Base-by-base conservation (phyloP, 805 yeast species). In the Barnettozyma siamensis region DNA sequence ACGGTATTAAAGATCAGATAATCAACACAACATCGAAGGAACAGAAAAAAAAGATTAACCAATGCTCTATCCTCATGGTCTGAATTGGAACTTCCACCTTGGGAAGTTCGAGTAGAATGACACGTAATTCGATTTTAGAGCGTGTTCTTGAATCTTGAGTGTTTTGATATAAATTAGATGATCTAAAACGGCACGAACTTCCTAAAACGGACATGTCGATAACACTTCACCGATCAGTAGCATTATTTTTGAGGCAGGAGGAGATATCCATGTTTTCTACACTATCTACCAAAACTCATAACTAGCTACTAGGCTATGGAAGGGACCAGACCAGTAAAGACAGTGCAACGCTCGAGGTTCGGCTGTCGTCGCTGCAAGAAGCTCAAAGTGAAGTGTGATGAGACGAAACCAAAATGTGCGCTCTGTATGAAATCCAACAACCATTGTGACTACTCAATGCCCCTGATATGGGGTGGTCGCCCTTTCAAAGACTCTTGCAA, bases 391-490 rank as follows among this genome's bases (percentile, higher is more conserved):
- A 83, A 84, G 58, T 84, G 94, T 54, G 82, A 80, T 50, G 91
- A 83, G 55, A 46, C 40, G 16, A 80, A 78, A 53, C 93, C 93
- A 0, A 45, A 53, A 0, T 84, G 94, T 51, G 51, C 70, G 1
- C 67, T 72, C 43, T 84, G 94, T 55, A 31, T 53, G 1, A 76
- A 73, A 45, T 59, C 70, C 2, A 59, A 62, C 1, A 58, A 60
- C 13, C 44, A 50, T 2, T 83, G 93, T 59, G 88, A 82, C 53
- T 84, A 83, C 49, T 65, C 80, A 4, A 51, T 83, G 9, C 74
- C 70, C 45, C 63, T 83, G 26, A 72, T 77, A 0, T 84, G 91
- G 91, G 88, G 87, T 16, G 89, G 89, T 0, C 60, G 88, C 37
- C 86, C 86, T 0, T 74, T 67, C 55, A 75, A 75, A 64, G 63